Base-by-base conservation (phyloP, 306 rosid genomes). In the Cyclanthera cordifolia region DNA sequence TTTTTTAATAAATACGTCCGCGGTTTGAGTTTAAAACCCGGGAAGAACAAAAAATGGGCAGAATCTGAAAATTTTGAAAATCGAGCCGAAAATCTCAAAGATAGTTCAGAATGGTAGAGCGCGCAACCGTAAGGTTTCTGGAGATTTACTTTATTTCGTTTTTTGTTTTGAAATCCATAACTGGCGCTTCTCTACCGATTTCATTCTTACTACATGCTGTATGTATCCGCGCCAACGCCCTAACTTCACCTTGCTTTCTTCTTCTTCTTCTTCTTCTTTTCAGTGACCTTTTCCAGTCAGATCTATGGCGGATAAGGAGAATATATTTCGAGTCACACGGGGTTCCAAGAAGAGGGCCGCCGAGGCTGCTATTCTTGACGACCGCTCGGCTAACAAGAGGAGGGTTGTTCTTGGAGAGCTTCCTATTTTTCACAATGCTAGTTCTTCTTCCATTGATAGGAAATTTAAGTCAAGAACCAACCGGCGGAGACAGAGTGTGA, bases 241-340 rank as follows among this genome's bases (percentile, higher is more conserved):
- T 7, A 49, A 28, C 4, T 4, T 1, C 13, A 8, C 11, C 49
- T 4, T 30, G 9, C 30, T 6, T 13, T 15, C 67, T 20, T 34
- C 67, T 61, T 32, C 71, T 8, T 66, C 54, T 66, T 52, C 24
- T 0, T 46, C 27, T 11, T n/a, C 25, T 13, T 20, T 11, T 60
- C 48, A 37, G 4, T 30, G 34, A 20, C 47, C 47, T 11, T 21
- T 65, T 64, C 30, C 30, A 27, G 30, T 43, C 54, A 66, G 70
- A 66, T 66, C 54, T 54, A 66, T 66, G 70, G 71, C 39, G 55
- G 71, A 66, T 14, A 66, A 66, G 55, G 71, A 66, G 55, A 66
- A 66, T 66, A 25, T 66, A 23, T 21, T 53, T 37, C 73, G 64
- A 13, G 15, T 70, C 37, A 53, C 63, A 13, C 34, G 64, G 9